phyloP scores from a whole-genome alignment of 306 rosid species.

The Spatholobus suberectus region DNA sequence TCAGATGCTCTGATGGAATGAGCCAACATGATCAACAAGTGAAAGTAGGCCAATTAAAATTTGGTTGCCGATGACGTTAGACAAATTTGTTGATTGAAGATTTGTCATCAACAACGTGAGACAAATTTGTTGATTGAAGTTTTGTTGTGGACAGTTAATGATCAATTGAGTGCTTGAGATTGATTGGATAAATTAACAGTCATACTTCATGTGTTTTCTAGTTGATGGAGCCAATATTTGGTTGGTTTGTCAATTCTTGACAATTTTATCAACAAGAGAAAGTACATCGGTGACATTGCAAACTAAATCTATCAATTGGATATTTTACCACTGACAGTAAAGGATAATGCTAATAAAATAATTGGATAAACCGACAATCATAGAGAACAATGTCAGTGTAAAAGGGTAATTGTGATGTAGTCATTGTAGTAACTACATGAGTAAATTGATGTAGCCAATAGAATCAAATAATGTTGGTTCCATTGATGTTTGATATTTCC shows the following conservation, averaged over 20 bases:
- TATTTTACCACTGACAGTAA: neutral
- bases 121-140: neutral
- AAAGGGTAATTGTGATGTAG: neutral
- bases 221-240: neutral
- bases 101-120: neutral
- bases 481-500: neutral
- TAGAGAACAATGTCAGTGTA: neutral
- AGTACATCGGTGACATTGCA: neutral
- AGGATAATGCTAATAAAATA: neutral
- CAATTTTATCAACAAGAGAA: neutral
- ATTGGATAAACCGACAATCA: neutral
- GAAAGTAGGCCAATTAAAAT: neutral
- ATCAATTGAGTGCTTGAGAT: neutral
- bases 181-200: neutral
- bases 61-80: neutral
- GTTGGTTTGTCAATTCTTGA: neutral
- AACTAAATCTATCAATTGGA: neutral
- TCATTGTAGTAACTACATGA: neutral
- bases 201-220: neutral
- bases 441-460: neutral
- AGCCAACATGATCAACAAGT: neutral
- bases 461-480: neutral
- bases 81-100: neutral
- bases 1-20: neutral
- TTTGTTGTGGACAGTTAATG: neutral